Conservation (phyloP, 176 grass and related monocot genomes). For the Hyparrhenia diplandra region DNA sequence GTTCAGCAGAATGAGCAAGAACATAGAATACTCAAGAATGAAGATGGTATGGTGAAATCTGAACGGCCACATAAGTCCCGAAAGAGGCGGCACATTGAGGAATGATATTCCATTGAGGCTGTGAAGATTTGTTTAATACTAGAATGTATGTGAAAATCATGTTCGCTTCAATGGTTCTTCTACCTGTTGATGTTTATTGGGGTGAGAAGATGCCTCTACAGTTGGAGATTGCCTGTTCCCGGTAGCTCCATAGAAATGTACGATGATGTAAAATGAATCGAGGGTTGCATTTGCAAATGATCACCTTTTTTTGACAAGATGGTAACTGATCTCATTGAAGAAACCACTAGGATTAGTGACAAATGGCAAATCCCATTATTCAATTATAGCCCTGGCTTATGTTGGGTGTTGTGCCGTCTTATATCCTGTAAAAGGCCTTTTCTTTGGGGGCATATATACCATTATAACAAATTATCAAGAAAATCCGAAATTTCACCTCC, state of each 20-base stretch:
- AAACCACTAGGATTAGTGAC: not conserved
- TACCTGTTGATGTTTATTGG: not conserved
- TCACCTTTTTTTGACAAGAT: not conserved
- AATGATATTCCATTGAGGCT: slow-evolving; percentile 10
- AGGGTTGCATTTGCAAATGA: not conserved
- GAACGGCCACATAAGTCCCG: slow-evolving; percentile 34
- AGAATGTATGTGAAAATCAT: not conserved
- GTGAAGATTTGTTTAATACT: not conserved
- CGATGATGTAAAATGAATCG: not conserved
- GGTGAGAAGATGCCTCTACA: not conserved
- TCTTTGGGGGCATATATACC: not conserved
- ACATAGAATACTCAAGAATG: not conserved
- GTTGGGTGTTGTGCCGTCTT: not conserved
- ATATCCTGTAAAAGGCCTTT: not conserved
- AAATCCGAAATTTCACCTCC: not conserved
- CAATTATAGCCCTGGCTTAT: not conserved
- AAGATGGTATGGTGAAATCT: not conserved
- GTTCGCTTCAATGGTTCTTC: not conserved
- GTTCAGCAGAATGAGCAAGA: slow-evolving; percentile 22
- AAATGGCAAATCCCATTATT: not conserved
- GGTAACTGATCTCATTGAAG: not conserved
- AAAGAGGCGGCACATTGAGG: slow-evolving; percentile 28
- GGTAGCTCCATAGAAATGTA: not conserved
- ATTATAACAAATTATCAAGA: not conserved
- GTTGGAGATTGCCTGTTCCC: not conserved